Conservation (phyloP, 2,329 filamentous ascomycete species). For the Eurotiales sp. region DNA sequence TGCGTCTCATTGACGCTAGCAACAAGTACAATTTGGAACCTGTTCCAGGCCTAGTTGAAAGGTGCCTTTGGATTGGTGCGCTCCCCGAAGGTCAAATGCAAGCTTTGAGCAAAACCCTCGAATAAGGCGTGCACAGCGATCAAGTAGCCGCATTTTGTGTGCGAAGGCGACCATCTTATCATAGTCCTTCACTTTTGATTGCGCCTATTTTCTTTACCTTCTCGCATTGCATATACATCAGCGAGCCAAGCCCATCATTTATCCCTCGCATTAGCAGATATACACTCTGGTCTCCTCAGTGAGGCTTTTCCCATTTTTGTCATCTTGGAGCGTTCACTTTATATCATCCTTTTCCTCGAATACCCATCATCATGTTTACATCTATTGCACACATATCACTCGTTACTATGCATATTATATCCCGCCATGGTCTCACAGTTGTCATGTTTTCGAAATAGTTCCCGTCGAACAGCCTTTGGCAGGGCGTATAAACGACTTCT, state of each 20-base stretch:
- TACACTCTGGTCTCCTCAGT: not conserved
- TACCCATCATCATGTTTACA: slow-evolving; percentile 1
- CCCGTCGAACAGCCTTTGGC: not conserved
- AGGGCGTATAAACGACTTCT: not conserved
- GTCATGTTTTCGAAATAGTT: not conserved
- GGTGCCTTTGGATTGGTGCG: slow-evolving; percentile 62
- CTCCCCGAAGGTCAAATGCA: slow-evolving; percentile 57
- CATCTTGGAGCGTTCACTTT: slow-evolving; percentile 10
- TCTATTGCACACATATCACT: not conserved
- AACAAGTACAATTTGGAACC: slow-evolving; percentile 58
- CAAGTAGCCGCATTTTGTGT: not conserved
- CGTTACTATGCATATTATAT: slow-evolving; percentile 10
- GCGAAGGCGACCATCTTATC: not conserved
- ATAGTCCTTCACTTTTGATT: not conserved
- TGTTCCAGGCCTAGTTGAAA: slow-evolving; percentile 56
- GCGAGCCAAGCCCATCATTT: not conserved
- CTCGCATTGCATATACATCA: too few species aligned
- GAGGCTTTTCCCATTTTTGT: not conserved
- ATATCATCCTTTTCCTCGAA: not conserved
- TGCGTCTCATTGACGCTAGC: slow-evolving; percentile 61
- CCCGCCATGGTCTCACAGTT: slow-evolving; percentile 9
- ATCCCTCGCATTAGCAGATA: not conserved
- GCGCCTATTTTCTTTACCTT: too few species aligned
- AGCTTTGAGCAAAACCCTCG: slow-evolving; percentile 41
- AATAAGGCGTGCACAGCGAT: slow-evolving; percentile 22